A percentile compares a stretch with the other conserved stretches of the same genome.
phyloP scores from a whole-genome alignment of 2,329 filamentous ascomycete genomes.

The Diaporthe citri region DNA sequence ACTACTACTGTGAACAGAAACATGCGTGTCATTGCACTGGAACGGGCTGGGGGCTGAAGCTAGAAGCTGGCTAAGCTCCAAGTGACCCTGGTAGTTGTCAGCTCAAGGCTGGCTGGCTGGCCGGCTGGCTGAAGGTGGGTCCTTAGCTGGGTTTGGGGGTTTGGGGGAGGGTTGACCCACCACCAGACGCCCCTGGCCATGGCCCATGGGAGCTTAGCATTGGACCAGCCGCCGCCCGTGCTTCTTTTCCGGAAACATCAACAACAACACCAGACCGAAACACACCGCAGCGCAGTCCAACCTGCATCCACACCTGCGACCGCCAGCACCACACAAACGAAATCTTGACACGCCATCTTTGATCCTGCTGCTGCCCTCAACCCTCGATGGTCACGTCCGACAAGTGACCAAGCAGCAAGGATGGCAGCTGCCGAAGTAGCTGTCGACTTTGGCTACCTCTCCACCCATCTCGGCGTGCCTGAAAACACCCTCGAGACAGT shows the following conservation, averaged over 20 bases:
- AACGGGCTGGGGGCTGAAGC: neutral
- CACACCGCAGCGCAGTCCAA: constrained; percentile 11
- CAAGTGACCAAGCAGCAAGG: constrained; percentile 44
- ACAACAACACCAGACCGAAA: neutral
- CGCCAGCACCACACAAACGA: neutral
- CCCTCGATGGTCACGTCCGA: constrained; percentile 36
- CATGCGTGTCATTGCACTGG: neutral
- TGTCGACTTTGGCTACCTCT: constrained; percentile 80
- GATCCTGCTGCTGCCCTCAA: neutral
- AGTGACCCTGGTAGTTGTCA: neutral
- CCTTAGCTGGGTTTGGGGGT: neutral
- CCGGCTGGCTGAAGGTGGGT: neutral
- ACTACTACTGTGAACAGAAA: neutral
- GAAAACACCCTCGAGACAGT: constrained; percentile 72
- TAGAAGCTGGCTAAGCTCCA: neutral
- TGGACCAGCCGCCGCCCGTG: constrained; percentile 24
- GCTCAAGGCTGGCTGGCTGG: neutral
- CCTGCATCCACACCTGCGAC: neutral
- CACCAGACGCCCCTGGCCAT: neutral
- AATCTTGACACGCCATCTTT: neutral
- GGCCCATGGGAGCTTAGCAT: constrained; percentile 7
- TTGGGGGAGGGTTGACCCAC: neutral
- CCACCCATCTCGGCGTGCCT: constrained; percentile 77
- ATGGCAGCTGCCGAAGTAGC: constrained; percentile 68
- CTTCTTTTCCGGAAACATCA: constrained; percentile 35